Percentiles rank a stretch among this genome's conserved stretches.
These are phyloP conservation scores for Ceratobasidium sp. DNA, from an alignment of 1,284 basidiomycete species.

Conservation along the genomic window DNA sequence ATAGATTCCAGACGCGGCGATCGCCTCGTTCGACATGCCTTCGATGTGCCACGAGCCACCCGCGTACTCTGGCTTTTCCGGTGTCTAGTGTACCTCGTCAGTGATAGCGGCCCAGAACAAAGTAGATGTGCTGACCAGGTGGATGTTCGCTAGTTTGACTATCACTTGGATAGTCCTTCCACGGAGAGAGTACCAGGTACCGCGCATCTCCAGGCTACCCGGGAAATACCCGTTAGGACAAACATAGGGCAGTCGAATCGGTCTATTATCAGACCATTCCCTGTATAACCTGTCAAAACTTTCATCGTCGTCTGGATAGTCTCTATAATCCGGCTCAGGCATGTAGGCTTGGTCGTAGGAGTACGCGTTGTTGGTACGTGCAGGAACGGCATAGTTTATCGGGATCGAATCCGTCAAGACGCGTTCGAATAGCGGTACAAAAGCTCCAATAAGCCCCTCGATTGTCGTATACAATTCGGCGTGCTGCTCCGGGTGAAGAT, in stretches of 20 bases:
- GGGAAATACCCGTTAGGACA: too few relatives aligned
- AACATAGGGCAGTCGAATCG: slow-evolving; percentile 8
- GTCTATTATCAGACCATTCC: not conserved
- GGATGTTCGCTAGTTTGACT: not conserved
- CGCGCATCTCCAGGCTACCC: too few relatives aligned
- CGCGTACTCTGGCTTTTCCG: slow-evolving; percentile 51
- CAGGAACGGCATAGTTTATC: not conserved
- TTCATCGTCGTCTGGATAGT: too few relatives aligned
- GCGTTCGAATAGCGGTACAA: slow-evolving; percentile 55
- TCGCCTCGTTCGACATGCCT: slow-evolving; percentile 61
- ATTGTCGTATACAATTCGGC: slow-evolving; percentile 50
- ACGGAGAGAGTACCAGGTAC: slow-evolving; percentile 58
- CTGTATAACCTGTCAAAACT: too few relatives aligned
- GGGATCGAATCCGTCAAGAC: slow-evolving; percentile 52
- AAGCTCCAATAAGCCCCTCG: slow-evolving; percentile 51
- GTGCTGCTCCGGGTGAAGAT: slow-evolving; percentile 54
- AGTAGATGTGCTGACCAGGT: slow-evolving; percentile 16
- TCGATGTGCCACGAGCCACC: slow-evolving; percentile 52
- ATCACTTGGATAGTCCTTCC: too few relatives aligned
- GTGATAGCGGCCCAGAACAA: not conserved
- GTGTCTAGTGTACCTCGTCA: not conserved
- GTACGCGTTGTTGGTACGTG: not conserved
- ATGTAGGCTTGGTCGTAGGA: not conserved
- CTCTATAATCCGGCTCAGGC: not conserved
- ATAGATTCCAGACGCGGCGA: slow-evolving; percentile 63